A percentile compares a stretch with the other conserved stretches of the same genome.
Evolutionary conservation across 345 rosid genomes (phyloP).

Genomic region (Jatropha curcas): DNA sequence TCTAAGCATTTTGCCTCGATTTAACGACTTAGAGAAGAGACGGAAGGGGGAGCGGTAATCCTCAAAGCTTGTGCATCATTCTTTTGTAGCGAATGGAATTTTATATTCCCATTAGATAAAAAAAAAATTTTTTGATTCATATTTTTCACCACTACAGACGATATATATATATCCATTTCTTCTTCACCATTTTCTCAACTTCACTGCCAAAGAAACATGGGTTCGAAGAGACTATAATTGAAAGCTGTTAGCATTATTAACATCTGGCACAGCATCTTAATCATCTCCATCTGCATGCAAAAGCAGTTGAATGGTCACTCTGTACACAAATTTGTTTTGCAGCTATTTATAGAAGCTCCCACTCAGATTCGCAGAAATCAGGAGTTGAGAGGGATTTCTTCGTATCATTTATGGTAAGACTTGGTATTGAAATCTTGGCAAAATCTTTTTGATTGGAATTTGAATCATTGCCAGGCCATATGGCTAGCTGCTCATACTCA

Average conservation of each 20-base stretch:
- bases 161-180: neutral
- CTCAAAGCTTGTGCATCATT: neutral
- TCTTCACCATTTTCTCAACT: neutral
- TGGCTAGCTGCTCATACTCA: conserved; percentile 66
- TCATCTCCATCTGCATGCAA: conserved; percentile 16
- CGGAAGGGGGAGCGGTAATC: too few species aligned
- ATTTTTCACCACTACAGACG: neutral
- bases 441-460: conserved; percentile 22
- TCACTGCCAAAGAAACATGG: neutral
- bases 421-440: conserved; percentile 27
- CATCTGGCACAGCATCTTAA: conserved; percentile 10
- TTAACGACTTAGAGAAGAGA: too few species aligned
- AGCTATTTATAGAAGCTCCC: conserved; percentile 68
- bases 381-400: conserved; percentile 23
- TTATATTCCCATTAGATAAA: neutral
- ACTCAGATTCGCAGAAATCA: conserved; percentile 53
- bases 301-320: conserved; percentile 11
- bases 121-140: neutral
- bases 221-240: conserved; percentile 1
- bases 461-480: conserved; percentile 25
- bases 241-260: conserved; percentile 24
- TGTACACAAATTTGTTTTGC: conserved; percentile 11
- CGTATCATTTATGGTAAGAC: conserved; percentile 20
- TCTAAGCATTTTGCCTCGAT: neutral
- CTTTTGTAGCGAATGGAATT: neutral